Percentiles rank a stretch among this genome's conserved stretches.
These are phyloP conservation scores for Nidularia sp. DNA, from an alignment of 768 basidiomycete species.

Conservation along the genomic window DNA sequence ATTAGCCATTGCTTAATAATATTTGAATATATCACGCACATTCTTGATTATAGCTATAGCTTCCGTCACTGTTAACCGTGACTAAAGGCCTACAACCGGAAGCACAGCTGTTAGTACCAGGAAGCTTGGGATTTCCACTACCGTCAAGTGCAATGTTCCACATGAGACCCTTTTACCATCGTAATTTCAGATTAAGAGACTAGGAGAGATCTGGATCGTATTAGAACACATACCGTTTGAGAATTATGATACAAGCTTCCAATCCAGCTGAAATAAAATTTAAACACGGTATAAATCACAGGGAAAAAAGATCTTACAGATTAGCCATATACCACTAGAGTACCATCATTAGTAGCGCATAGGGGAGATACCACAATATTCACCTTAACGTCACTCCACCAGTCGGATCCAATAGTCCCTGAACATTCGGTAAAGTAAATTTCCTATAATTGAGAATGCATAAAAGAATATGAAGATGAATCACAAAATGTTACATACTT, in stretches of 20 bases:
- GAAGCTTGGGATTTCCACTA: conserved; percentile 59
- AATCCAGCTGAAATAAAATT: conserved; percentile 1
- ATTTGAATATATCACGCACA: conserved; percentile 35
- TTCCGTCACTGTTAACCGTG: conserved; percentile 61
- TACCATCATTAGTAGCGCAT: background rate
- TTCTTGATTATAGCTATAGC: conserved; percentile 68
- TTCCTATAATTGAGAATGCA: conserved; percentile 17
- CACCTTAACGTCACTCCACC: conserved; percentile 82
- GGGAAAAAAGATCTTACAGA: conserved; percentile 31
- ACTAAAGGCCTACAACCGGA: conserved; percentile 64
- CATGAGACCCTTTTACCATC: conserved; percentile 35
- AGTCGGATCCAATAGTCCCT: conserved; percentile 63
- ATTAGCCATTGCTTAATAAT: background rate
- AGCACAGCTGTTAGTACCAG: conserved; percentile 60
- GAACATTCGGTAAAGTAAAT: conserved; percentile 62
- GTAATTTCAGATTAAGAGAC: background rate
- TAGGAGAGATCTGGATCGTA: background rate
- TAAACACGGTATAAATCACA: too few relatives aligned
- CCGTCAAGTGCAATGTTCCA: conserved; percentile 73
- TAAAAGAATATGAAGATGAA: background rate
- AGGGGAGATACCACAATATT: background rate
- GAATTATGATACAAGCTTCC: conserved; percentile 5
- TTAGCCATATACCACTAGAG: conserved; percentile 67
- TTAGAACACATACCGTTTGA: background rate
- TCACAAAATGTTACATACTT: conserved; percentile 23